These are phyloP conservation scores for Apophysomyces ossiformis DNA, from an alignment of 371 early-diverging fungal species.

Conservation along the genomic window DNA sequence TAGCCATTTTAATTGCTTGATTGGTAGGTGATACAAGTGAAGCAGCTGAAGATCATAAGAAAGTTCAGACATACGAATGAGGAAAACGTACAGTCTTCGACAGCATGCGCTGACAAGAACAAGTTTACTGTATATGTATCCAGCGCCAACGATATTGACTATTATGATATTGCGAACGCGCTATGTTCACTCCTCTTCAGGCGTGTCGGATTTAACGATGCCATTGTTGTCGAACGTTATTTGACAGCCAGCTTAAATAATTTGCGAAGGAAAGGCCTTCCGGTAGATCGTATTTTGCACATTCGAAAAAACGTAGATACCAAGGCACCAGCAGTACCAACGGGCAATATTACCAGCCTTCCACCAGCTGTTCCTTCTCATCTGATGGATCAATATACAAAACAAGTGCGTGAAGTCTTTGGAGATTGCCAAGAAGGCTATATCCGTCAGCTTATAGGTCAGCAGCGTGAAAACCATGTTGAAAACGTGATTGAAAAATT, in stretches of 20 bases:
- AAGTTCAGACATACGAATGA: constrained; percentile 64
- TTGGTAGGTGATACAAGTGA: constrained; percentile 48
- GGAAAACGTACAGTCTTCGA: constrained; percentile 64
- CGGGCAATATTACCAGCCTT: neutral
- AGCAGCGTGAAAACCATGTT: constrained; percentile 60
- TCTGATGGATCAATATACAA: constrained; percentile 46
- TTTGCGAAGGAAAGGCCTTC: constrained; percentile 79
- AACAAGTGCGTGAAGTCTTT: constrained; percentile 64
- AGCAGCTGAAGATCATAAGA: constrained; percentile 64
- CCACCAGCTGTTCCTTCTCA: constrained; percentile 26
- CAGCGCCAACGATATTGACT: constrained; percentile 66
- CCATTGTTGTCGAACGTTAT: constrained; percentile 67
- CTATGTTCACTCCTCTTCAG: constrained; percentile 65
- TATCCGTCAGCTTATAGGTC: constrained; percentile 57
- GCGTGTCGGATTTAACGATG: constrained; percentile 67
- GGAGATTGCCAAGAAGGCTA: constrained; percentile 71
- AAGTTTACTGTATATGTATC: constrained; percentile 69
- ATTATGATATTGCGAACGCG: constrained; percentile 80
- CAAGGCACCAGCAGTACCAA: constrained; percentile 4
- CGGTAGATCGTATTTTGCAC: constrained; percentile 87
- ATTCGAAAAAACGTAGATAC: constrained; percentile 45
- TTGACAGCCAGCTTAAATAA: constrained; percentile 66
- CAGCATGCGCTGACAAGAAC: constrained; percentile 65
- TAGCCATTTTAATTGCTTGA: neutral
- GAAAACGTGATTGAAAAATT: constrained; percentile 66